Base-by-base conservation (phyloP, 352 stramenopile species). In the Phytophthora pistaciae region DNA sequence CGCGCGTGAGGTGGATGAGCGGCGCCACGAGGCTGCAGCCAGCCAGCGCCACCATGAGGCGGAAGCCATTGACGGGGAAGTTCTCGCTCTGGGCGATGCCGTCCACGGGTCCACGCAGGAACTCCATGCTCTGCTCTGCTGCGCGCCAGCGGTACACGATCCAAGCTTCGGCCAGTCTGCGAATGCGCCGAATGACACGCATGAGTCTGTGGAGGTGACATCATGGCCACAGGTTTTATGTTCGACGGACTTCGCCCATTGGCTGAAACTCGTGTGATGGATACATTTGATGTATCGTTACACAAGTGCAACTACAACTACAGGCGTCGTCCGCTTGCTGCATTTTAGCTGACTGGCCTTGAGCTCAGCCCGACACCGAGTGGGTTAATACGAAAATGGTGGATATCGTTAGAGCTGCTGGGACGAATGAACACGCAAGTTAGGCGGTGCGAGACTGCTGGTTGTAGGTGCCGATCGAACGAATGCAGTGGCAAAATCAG, bases 51-150 rank as follows among this genome's bases (percentile, higher is more conserved):
- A 96, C 68, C 74, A 94, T 92, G 42, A 96, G 75, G 63, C 88
- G 88, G 66, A 94, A 93, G 38, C 80, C 84, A 61, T 87, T 84
- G 64, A 96, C 79, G 11, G 88, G 88, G 68, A 96, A 92, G 62
- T 88, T 85, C 55, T 91, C 84, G 60, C 79, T 81, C 61, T 82
- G 75, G 38, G 86, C 87, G 63, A 94, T 75, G 57, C 68, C 70
- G 66, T 96, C 88, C 52, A 94, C 73, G 6, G 86, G 79, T n/a
- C 72, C 85, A 21, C 88, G 88, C 18, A 93, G 56, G 49, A 87
- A 78, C 42, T 88, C 81, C 80, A 91, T 87, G 42, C 64, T 75
- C 66, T 68, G 44, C 40, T 69, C 33, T 49, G 59, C 50, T 60
- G 48, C 58, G 40, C 44, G 55, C 21, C 31, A 78, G 48, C 44